Evolutionary conservation across 805 yeast species (phyloP).

Genomic region (Tetrapisispora pingtungensis): DNA sequence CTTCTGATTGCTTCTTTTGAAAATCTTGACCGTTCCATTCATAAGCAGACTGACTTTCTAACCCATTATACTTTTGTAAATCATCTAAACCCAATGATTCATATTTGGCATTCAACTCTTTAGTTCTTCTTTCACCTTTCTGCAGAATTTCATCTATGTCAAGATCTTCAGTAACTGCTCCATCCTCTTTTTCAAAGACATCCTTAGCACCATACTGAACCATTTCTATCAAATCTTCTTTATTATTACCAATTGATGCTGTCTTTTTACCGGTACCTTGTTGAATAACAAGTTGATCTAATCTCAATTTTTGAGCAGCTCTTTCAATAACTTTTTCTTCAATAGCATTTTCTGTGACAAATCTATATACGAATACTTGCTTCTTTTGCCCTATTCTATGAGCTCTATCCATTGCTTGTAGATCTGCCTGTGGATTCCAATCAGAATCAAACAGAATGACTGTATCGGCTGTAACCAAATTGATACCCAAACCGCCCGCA

Average conservation of each 20-base stretch:
- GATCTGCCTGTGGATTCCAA: conserved; percentile 97
- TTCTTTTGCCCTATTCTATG: conserved; percentile 96
- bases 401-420: conserved; percentile 97
- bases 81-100: conserved; percentile 86
- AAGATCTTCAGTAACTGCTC: conserved; percentile 31
- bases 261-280: conserved; percentile 56
- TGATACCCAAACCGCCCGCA: conserved; percentile 95
- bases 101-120: conserved; percentile 68
- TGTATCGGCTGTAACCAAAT: conserved; percentile 83
- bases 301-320: conserved; percentile 85
- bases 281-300: conserved; percentile 92
- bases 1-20: conserved; percentile 32
- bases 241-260: conserved; percentile 35
- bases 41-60: conserved; percentile 75
- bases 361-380: conserved; percentile 85
- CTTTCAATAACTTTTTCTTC: conserved; percentile 94
- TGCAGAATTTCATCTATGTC: conserved; percentile 79
- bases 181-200: conserved; percentile 51
- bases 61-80: conserved; percentile 68
- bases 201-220: conserved; percentile 94
- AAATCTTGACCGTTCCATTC: conserved; percentile 91
- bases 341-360: conserved; percentile 91
- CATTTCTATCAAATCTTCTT: conserved; percentile 87
- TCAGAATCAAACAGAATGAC: conserved; percentile 86
- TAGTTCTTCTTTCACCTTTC: conserved; percentile 76